phyloP scores from a whole-genome alignment of 225 moss, liverwort and hornwort species.

The Climacium dendroides region DNA sequence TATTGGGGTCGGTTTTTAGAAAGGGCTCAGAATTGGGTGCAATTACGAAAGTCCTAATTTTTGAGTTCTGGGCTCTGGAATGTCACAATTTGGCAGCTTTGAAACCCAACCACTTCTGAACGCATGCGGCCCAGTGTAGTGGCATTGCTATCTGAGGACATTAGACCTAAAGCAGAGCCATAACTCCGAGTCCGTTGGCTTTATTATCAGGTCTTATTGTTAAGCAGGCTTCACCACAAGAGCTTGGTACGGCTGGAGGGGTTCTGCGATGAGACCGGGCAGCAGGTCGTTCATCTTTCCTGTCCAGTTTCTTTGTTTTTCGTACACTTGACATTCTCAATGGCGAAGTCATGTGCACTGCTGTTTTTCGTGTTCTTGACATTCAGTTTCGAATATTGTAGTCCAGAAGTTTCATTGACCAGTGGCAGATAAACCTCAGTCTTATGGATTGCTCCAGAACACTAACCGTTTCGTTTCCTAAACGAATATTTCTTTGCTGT shows the following conservation, averaged over 20 bases:
- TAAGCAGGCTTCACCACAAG: constrained; percentile 37
- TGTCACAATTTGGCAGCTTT: not conserved
- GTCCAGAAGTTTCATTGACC: not conserved
- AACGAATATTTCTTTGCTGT: not conserved
- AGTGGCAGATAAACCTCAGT: not conserved
- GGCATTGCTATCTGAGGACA: not conserved
- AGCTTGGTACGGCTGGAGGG: constrained; percentile 22
- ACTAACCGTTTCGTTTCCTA: not conserved
- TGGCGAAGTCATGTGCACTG: too few species aligned
- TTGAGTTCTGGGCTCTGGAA: not conserved
- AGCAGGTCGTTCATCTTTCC: too few species aligned
- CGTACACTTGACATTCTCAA: too few species aligned
- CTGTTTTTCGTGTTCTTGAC: not conserved
- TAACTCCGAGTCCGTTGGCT: not conserved
- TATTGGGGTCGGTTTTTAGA: too few species aligned
- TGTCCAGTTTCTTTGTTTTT: not conserved
- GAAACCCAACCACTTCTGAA: not conserved
- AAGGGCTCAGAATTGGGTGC: not conserved
- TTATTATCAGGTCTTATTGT: constrained; percentile 10
- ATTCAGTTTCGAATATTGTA: not conserved
- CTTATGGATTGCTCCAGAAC: not conserved
- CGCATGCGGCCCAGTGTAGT: too few species aligned
- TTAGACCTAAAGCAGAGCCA: not conserved
- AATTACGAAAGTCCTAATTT: not conserved
- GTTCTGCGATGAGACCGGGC: too few species aligned